Evolutionary conservation across 1,139 yeast species (phyloP).

Genomic region (Scheffersomyces illinoinensis): DNA sequence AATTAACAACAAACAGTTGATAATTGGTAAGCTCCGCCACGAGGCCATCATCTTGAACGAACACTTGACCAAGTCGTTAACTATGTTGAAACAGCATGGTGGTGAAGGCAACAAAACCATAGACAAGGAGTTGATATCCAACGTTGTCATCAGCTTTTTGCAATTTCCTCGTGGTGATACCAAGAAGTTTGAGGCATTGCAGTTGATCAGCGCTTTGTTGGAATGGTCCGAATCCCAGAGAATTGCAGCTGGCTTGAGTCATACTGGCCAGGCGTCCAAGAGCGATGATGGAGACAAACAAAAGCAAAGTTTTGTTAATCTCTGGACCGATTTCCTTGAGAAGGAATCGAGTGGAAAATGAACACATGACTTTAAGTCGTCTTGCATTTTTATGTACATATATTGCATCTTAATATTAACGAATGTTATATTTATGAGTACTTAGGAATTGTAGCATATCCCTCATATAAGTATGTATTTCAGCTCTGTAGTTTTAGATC

Average conservation of each 20-base stretch:
- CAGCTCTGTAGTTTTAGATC: neutral
- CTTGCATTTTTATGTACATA: neutral
- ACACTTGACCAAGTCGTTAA: slow-evolving; percentile 86
- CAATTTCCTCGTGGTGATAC: slow-evolving; percentile 91
- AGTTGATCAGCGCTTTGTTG: slow-evolving; percentile 75
- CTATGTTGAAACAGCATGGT: slow-evolving; percentile 72
- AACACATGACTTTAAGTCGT: neutral
- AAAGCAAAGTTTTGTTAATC: slow-evolving; percentile 74
- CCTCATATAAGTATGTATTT: neutral
- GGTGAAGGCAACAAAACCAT: slow-evolving; percentile 65
- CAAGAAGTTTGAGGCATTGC: slow-evolving; percentile 89
- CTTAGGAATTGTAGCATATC: neutral
- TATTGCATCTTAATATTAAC: neutral
- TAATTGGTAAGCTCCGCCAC: slow-evolving; percentile 87
- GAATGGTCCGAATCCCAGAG: slow-evolving; percentile 87
- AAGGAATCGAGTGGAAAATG: slow-evolving; percentile 51
- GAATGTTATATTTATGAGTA: neutral
- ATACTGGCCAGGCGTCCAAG: slow-evolving; percentile 30
- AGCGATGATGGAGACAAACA: slow-evolving; percentile 23
- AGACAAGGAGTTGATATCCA: slow-evolving; percentile 85
- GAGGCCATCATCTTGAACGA: slow-evolving; percentile 95
- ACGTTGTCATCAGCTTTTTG: slow-evolving; percentile 79
- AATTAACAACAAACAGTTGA: slow-evolving; percentile 69
- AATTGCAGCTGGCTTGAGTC: slow-evolving; percentile 77
- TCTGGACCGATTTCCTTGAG: slow-evolving; percentile 89